These are phyloP conservation scores for Comarum palustre DNA, from an alignment of 306 rosid genomes.

Conservation along the genomic window DNA sequence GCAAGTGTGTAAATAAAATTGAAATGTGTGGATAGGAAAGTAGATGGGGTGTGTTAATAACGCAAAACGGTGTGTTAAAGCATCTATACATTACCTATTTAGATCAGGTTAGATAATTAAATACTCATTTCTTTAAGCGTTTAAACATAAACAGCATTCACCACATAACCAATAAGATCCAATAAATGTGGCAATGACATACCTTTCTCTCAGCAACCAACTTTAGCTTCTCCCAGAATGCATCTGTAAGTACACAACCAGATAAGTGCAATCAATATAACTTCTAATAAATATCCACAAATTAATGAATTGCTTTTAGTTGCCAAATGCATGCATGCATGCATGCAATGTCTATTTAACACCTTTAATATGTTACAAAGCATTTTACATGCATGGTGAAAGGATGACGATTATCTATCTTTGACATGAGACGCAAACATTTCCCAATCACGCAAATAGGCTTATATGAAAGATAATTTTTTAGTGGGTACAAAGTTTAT, in stretches of 20 bases:
- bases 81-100: background rate
- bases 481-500: background rate
- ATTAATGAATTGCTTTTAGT: conserved; percentile 9
- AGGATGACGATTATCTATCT: background rate
- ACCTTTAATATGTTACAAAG: background rate
- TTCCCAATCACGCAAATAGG: background rate
- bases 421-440: background rate
- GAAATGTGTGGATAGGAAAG: too few relatives aligned
- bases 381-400: background rate
- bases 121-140: background rate
- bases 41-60: too few relatives aligned
- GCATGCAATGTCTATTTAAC: conserved; percentile 1
- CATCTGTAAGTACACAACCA: conserved; percentile 52
- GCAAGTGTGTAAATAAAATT: too few relatives aligned
- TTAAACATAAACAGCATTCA: background rate
- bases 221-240: conserved; percentile 81
- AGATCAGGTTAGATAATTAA: background rate
- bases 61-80: too few relatives aligned
- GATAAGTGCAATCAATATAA: conserved; percentile 15
- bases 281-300: background rate
- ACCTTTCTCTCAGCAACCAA: conserved; percentile 75
- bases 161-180: background rate
- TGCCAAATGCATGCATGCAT: background rate
- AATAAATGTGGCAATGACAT: conserved; percentile 15
- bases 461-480: background rate